phyloP scores from a whole-genome alignment of 2,329 filamentous ascomycete genomes.

The Ramularia collo-cygni region DNA sequence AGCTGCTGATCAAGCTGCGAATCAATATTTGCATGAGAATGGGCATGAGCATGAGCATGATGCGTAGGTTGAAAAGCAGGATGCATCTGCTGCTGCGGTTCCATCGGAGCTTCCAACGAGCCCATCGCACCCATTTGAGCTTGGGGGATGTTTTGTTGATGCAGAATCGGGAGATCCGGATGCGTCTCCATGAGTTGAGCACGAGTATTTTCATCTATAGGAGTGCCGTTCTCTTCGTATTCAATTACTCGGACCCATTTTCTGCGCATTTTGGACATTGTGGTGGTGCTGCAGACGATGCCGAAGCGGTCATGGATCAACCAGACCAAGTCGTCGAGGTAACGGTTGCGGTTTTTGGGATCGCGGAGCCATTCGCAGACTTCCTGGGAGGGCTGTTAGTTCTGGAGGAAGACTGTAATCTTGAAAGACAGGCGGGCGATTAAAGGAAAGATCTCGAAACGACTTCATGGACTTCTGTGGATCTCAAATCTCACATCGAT shows the following conservation, averaged over 20 bases:
- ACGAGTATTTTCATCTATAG: constrained; percentile 22
- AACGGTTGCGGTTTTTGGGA: constrained; percentile 26
- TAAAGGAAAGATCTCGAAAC: no score
- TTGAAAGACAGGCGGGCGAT: no score
- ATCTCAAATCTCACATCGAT: no score
- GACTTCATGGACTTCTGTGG: no score
- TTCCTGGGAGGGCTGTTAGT: constrained; percentile 18
- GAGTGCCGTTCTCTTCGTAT: constrained; percentile 25
- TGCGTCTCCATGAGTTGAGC: constrained; percentile 23
- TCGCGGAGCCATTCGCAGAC: constrained; percentile 27
- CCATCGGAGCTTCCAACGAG: neutral
- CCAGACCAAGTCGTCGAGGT: constrained; percentile 30
- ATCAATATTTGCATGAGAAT: constrained; percentile 11
- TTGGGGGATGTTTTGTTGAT: constrained; percentile 5
- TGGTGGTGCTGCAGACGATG: constrained; percentile 29
- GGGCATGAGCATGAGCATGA: constrained; percentile 6
- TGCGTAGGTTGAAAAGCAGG: neutral
- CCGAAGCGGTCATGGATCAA: constrained; percentile 29
- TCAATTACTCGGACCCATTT: constrained; percentile 30
- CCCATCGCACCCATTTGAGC: constrained; percentile 6
- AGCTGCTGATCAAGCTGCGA: constrained; percentile 9
- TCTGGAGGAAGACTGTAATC: neutral
- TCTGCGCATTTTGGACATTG: constrained; percentile 31
- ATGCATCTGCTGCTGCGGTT: neutral
- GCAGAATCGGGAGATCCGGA: constrained; percentile 21